phyloP scores from a whole-genome alignment of 345 rosid genomes.

The Mercurialis annua region DNA sequence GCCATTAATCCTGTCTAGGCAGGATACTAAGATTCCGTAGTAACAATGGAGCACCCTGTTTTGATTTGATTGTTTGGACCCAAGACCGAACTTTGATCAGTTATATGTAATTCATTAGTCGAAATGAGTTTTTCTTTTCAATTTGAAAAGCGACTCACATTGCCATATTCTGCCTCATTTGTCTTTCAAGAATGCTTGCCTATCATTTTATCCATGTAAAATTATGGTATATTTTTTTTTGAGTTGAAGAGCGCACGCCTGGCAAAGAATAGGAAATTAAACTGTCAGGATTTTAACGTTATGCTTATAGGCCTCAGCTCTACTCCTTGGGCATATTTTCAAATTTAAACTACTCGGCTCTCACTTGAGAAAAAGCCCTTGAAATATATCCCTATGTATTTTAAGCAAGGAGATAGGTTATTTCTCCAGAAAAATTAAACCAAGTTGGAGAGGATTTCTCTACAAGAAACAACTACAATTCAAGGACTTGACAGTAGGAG shows the following conservation, averaged over 20 bases:
- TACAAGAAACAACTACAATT: neutral
- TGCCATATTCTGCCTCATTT: neutral
- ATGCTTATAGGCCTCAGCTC: no score
- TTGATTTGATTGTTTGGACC: constrained; percentile 7
- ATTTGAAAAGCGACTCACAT: no score
- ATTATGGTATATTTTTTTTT: neutral
- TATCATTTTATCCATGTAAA: constrained; percentile 5
- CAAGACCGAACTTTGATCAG: neutral
- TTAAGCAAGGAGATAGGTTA: neutral
- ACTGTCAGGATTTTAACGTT: neutral
- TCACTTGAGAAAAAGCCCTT: no score
- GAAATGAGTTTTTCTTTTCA: neutral
- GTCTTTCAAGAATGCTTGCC: neutral
- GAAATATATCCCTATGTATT: neutral
- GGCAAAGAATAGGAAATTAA: neutral
- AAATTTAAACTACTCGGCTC: no score
- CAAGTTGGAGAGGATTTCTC: neutral
- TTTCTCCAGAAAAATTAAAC: neutral
- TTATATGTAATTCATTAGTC: constrained; percentile 5
- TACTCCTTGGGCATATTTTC: no score
- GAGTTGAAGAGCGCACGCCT: neutral
- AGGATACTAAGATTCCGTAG: neutral
- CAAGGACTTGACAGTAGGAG: neutral
- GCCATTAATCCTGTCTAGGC: no score
- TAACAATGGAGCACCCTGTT: neutral